A percentile compares a stretch with the other conserved stretches of the same genome.
Evolutionary conservation across 2,329 filamentous ascomycete genomes (phyloP).

Genomic region (Celoporthe dispersa): DNA sequence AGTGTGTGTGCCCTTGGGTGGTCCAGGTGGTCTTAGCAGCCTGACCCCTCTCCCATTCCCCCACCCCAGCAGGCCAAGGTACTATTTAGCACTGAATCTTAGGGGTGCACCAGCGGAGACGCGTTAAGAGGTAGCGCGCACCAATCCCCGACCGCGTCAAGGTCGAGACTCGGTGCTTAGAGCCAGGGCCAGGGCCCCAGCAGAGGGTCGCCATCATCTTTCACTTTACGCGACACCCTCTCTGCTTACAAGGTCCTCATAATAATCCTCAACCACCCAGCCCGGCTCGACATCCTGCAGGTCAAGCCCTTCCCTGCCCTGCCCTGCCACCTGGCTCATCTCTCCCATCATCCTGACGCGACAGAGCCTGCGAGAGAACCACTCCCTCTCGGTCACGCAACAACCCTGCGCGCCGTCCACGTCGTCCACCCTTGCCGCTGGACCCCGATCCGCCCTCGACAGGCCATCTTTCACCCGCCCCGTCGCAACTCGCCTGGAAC

Average conservation of each 20-base stretch:
- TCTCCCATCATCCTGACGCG: background rate
- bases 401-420: background rate
- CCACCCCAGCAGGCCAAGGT: too few relatives aligned
- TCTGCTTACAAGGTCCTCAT: background rate
- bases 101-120: background rate
- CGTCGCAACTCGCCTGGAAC: background rate
- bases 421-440: background rate
- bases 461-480: background rate
- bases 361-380: background rate
- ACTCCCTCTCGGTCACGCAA: background rate
- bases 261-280: background rate
- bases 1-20: background rate
- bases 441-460: background rate
- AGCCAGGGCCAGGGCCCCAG: background rate
- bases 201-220: background rate
- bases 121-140: slow-evolving; percentile 3
- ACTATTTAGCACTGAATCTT: background rate
- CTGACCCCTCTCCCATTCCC: background rate
- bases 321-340: background rate
- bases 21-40: background rate
- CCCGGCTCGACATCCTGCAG: background rate
- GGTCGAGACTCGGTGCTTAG: background rate
- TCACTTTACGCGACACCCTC: background rate
- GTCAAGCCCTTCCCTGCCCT: too few relatives aligned
- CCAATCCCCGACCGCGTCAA: slow-evolving; percentile 4